A percentile compares a stretch with the other conserved stretches of the same genome.
Conservation (phyloP, 768 basidiomycete genomes). For the Arthromyces matolae region DNA sequence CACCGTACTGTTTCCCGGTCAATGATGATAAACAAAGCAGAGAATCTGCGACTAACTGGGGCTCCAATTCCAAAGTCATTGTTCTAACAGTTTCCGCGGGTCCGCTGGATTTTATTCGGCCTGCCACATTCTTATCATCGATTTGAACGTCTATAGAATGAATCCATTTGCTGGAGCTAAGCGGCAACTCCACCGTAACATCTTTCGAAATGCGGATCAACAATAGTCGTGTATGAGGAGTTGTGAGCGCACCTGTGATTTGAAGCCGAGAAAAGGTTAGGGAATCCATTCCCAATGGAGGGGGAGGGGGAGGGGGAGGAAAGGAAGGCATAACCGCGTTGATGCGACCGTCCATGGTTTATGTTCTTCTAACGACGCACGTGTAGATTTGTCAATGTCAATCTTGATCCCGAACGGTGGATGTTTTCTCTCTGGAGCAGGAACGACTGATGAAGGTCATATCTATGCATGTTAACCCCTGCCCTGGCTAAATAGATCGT, state of each 20-base stretch:
- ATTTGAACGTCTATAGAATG: slow-evolving; percentile 10
- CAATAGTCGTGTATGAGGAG: too few relatives aligned
- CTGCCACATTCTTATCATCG: slow-evolving; percentile 4
- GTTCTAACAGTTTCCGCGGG: background rate
- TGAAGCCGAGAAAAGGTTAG: background rate
- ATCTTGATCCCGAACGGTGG: too few relatives aligned
- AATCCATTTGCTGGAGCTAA: slow-evolving; percentile 8
- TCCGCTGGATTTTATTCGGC: background rate
- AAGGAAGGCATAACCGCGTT: background rate
- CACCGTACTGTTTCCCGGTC: background rate
- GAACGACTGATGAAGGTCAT: background rate
- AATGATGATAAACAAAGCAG: background rate
- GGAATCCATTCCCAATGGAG: background rate
- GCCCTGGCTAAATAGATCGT: background rate
- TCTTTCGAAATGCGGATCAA: slow-evolving; percentile 1
- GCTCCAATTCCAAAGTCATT: slow-evolving; percentile 1
- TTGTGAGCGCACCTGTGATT: background rate
- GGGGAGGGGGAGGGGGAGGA: background rate
- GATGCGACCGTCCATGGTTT: background rate
- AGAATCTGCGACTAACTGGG: background rate
- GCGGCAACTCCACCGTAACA: slow-evolving; percentile 5
- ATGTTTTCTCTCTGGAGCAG: background rate
- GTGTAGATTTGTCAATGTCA: background rate
- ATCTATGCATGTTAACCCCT: background rate
- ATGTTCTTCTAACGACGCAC: slow-evolving; percentile 1